These are phyloP conservation scores for Russula sp. DNA, from an alignment of 768 basidiomycete genomes.

Conservation along the genomic window DNA sequence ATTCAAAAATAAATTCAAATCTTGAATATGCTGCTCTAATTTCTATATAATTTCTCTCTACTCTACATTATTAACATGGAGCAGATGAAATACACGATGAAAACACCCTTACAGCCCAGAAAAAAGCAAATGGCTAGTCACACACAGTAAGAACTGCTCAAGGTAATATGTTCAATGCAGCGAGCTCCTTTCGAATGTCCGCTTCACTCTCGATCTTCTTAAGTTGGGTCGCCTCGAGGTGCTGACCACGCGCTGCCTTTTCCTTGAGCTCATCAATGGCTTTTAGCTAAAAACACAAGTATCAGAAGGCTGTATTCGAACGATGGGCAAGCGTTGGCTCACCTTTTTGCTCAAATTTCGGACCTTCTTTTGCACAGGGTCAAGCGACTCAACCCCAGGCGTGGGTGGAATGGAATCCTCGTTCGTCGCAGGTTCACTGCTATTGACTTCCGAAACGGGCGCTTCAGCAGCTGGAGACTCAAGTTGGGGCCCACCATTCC, in stretches of 20 bases:
- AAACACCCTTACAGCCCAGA: not conserved
- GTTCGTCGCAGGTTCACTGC: conserved; percentile 12
- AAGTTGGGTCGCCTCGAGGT: conserved; percentile 90
- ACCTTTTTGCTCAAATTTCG: conserved; percentile 97
- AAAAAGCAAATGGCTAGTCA: not conserved
- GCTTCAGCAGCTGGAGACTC: conserved; percentile 35
- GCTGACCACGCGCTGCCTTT: conserved; percentile 84
- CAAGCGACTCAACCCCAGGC: conserved; percentile 59
- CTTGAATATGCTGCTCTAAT: too few relatives aligned
- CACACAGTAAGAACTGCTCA: not conserved
- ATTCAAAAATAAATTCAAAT: too few relatives aligned
- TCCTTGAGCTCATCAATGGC: conserved; percentile 99
- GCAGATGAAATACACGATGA: not conserved
- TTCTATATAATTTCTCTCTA: not conserved
- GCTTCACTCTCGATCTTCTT: conserved; percentile 94
- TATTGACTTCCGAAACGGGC: conserved; percentile 40
- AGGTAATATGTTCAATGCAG: conserved; percentile 33
- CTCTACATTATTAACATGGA: not conserved
- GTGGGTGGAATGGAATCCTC: conserved; percentile 47
- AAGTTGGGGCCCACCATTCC: conserved; percentile 33
- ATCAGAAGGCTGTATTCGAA: conserved; percentile 17
- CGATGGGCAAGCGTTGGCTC: conserved; percentile 29
- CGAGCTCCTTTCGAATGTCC: conserved; percentile 80
- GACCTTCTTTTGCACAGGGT: conserved; percentile 86
- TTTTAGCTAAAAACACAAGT: conserved; percentile 63